Evolutionary conservation across 768 basidiomycete genomes (phyloP), one percentile per base, ranked within the genome.

Genomic region (Podaxis carcinomalis): DNA sequence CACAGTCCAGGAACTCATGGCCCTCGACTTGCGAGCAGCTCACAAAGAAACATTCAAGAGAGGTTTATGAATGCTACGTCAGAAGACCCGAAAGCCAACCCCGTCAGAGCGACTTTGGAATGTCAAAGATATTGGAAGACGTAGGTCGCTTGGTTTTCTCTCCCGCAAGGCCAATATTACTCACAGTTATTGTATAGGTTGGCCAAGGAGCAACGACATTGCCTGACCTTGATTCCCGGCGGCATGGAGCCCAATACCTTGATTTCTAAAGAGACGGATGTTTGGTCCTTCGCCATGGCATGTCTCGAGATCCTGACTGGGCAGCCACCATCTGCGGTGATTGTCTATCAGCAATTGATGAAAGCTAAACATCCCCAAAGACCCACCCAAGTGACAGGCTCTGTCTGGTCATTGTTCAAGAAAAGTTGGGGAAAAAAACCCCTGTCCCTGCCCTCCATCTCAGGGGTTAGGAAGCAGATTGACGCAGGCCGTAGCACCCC

Each of bases 271-370:
- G 64, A 73, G 47, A 78, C 77, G 4, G 80, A 82, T 64, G 73
- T 81, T 6, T 82, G 82, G 82, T 77, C 77, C 32, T 80, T 80
- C 63, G 80, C 72, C 10, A 81, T 82, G 75, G 66, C 79, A 4
- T 77, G 76, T 59, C 68, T 80, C 44, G 82, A 83, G 66, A 53
- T 83, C 21, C 71, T 81, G 56, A 78, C 78, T 19, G 78, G 77
- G 1, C 67, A 77, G 21, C 68, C 68, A 27, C 80, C 80, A 6
- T 81, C 72, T 67, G 64, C 62, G 44, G 66, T 71, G 14, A 68
- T 66, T 7, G 74, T 82, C n/a, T 60, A 75, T 3, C 68, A 71
- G 19, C 74, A 70, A 35, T 62, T 81, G 32, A 68, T 73, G 19
- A 66, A 74, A 27, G 74, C 74, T 4, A 73, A 69, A 46, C 63